Evolutionary conservation across 345 rosid species (phyloP).

Genomic region (Geranium brycei): DNA sequence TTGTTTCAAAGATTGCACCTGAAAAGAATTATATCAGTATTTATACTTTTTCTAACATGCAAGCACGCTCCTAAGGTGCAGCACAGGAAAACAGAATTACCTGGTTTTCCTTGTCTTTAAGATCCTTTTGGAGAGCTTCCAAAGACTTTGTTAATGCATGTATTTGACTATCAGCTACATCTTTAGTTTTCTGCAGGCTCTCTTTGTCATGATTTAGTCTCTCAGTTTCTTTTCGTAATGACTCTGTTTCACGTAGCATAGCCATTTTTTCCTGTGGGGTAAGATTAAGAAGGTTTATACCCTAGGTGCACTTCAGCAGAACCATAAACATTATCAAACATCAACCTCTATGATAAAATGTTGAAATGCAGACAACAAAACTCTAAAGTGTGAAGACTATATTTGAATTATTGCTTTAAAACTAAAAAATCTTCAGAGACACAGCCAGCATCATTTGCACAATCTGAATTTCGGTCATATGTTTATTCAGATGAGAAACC

Average conservation of each 20-base stretch:
- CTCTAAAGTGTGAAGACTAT: no score
- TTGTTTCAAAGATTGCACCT: constrained; percentile 69
- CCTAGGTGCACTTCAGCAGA: not conserved
- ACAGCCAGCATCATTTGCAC: no score
- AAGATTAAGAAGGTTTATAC: constrained; percentile 1
- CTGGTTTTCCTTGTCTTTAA: constrained; percentile 75
- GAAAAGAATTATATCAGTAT: constrained; percentile 19
- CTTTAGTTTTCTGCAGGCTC: constrained; percentile 45
- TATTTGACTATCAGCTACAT: constrained; percentile 54
- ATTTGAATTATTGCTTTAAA: no score
- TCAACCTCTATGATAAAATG: no score
- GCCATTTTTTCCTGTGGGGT: constrained; percentile 75
- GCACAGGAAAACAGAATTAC: constrained; percentile 23
- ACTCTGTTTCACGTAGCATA: constrained; percentile 68
- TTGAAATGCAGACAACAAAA: no score
- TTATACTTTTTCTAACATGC: constrained; percentile 9
- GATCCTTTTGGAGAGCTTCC: constrained; percentile 70
- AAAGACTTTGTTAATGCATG: constrained; percentile 51
- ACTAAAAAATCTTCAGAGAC: no score
- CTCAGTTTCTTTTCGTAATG: constrained; percentile 41
- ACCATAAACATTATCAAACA: no score
- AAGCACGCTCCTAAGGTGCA: constrained; percentile 13
- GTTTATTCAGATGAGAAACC: no score
- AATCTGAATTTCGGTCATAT: no score
- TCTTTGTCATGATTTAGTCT: constrained; percentile 48